These are phyloP conservation scores for Phytophthora idaei DNA, from an alignment of 352 stramenopile genomes.

Conservation along the genomic window DNA sequence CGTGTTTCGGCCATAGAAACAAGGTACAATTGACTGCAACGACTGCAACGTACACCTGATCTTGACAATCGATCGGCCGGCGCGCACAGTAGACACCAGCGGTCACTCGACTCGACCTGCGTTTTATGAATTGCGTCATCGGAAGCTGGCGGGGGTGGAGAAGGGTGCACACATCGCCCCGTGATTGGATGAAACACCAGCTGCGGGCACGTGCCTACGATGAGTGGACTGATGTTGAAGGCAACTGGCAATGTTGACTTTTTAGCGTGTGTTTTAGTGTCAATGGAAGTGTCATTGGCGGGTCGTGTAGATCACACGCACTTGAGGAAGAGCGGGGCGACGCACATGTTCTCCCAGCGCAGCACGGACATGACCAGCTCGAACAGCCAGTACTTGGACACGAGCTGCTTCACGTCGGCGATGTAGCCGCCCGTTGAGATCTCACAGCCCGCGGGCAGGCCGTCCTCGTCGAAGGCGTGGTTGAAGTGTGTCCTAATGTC, in stretches of 20 bases:
- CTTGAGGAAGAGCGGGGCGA: conserved; percentile 57
- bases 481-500: conserved; percentile 57
- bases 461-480: conserved; percentile 46
- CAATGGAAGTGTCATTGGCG: neutral
- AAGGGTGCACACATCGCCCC: neutral
- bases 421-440: conserved; percentile 63
- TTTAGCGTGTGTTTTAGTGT: neutral
- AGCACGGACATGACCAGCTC: conserved; percentile 70
- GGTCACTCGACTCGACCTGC: conserved; percentile 19
- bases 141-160: conserved; percentile 6
- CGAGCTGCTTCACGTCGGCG: conserved; percentile 50
- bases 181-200: conserved; percentile 31
- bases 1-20: conserved; percentile 6
- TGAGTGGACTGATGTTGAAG: conserved; percentile 21
- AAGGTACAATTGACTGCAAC: neutral
- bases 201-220: conserved; percentile 15
- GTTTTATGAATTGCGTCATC: conserved; percentile 24
- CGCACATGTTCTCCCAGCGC: conserved; percentile 59
- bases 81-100: conserved; percentile 1
- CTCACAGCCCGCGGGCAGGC: conserved; percentile 47
- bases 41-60: conserved; percentile 21
- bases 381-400: conserved; percentile 67
- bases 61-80: conserved; percentile 7
- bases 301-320: conserved; percentile 3
- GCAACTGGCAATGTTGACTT: neutral